Percentiles rank a stretch among this genome's conserved stretches.
These are phyloP conservation scores for Taiozyma onychis DNA, from an alignment of 1,139 yeast genomes.

Conservation along the genomic window DNA sequence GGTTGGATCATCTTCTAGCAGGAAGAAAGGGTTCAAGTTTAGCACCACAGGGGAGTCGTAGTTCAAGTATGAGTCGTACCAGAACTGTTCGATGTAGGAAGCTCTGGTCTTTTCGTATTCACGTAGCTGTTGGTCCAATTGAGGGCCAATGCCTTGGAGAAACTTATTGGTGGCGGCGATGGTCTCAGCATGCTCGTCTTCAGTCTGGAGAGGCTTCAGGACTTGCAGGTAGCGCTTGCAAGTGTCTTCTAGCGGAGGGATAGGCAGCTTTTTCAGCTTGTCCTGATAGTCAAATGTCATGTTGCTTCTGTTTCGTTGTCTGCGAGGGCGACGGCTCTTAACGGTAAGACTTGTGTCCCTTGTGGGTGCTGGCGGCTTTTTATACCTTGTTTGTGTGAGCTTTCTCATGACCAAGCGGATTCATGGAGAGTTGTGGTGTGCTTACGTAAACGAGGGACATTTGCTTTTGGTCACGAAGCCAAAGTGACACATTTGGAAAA, in stretches of 20 bases:
- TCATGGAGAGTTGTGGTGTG: not conserved
- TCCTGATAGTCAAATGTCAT: slow-evolving; percentile 22
- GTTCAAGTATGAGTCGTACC: slow-evolving; percentile 85
- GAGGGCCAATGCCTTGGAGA: slow-evolving; percentile 50
- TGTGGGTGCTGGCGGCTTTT: not conserved
- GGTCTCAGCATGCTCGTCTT: slow-evolving; percentile 59
- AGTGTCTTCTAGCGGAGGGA: slow-evolving; percentile 66
- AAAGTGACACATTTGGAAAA: not conserved
- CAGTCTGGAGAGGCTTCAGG: slow-evolving; percentile 72
- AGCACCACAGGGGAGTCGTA: slow-evolving; percentile 87
- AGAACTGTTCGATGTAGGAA: slow-evolving; percentile 85
- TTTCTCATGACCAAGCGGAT: not conserved
- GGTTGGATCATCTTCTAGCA: slow-evolving; percentile 87
- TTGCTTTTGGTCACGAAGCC: not conserved
- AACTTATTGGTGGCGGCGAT: slow-evolving; percentile 54
- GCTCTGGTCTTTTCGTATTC: slow-evolving; percentile 60
- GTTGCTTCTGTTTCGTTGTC: not conserved
- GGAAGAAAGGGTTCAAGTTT: slow-evolving; percentile 81
- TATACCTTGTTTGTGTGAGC: not conserved
- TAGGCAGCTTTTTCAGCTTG: slow-evolving; percentile 43
- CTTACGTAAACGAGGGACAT: not conserved
- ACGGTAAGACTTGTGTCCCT: not conserved
- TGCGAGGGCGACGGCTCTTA: not conserved
- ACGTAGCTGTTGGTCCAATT: slow-evolving; percentile 57
- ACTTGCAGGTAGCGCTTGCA: slow-evolving; percentile 58